Base-by-base conservation (phyloP, 768 basidiomycete genomes). In the Lentinus brumalis region DNA sequence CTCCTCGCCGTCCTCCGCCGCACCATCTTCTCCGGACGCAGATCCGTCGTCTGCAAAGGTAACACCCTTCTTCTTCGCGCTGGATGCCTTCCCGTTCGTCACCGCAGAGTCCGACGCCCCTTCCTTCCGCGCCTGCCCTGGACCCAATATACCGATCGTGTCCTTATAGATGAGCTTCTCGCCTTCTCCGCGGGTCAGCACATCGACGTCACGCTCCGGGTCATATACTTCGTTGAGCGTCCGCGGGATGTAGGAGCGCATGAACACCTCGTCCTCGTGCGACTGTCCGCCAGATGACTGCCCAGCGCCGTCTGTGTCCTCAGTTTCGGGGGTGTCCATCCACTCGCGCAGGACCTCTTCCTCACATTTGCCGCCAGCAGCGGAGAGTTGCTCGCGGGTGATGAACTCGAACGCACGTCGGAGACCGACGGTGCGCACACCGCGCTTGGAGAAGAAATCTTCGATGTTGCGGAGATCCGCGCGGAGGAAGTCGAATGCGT, bases 401-500 rank as follows among this genome's bases (percentile, higher is more conserved):
- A 98, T 79, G 67, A 97, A 98, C 67, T 96, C 94, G 74, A 98
- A 99, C 50, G 88, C 87, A 45, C 87, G 79, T 51, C 91, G 77
- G 15, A 97, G 74, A 14, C 96, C 95, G 29, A 99, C 78, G 63
- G 88, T 88, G 54, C 70, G 76, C 52, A 92, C 89, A 0, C 91
- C 92, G 18, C 86, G 81, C 64, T 86, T 80, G 5, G 83, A 81
- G 72, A 98, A 99, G 74, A 91, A 99, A 39, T 95, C 96, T 61
- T 97, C 94, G 45, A 95, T 80, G 71, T 99, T 98, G 67, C 86
- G 87, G 52, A 99, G 83, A 74, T 99, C 97, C 47, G 82, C 87
- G 30, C 96, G 88, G 40, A 99, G 81, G 76, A 99, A 99, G 74
- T 99, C 96, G 71, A 95, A 98, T 0, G 97, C 94, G 31, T 89